Percentiles rank a stretch among this genome's conserved stretches.
These are phyloP conservation scores for Acanthamoeba polyphaga DNA, from an alignment of 208 protist species.

Conservation along the genomic window DNA sequence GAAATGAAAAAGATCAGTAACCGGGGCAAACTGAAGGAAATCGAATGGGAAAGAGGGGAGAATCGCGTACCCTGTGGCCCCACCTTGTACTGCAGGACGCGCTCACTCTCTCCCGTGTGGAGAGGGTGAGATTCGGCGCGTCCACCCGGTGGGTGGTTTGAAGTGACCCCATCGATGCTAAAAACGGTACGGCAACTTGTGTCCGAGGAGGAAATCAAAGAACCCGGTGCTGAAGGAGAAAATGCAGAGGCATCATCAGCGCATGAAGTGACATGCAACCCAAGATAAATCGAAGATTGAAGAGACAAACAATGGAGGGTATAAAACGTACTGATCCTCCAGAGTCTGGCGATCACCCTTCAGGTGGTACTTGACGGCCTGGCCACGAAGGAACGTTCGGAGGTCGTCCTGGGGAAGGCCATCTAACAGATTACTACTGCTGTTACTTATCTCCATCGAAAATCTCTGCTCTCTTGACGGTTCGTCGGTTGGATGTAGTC, in stretches of 20 bases:
- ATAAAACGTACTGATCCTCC: constrained; percentile 17
- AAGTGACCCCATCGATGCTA: constrained; percentile 41
- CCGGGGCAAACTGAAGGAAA: neutral
- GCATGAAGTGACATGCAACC: no score
- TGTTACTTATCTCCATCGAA: neutral
- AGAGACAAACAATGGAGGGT: neutral
- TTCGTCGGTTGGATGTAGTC: neutral
- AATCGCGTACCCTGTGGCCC: constrained; percentile 17
- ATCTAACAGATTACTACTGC: constrained; percentile 6
- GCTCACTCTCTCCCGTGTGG: neutral
- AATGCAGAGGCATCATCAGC: no score
- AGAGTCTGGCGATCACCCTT: constrained; percentile 68
- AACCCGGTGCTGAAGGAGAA: neutral
- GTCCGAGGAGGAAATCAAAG: constrained; percentile 61
- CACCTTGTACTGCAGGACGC: constrained; percentile 62
- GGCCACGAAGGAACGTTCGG: constrained; percentile 36
- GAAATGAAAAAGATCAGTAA: neutral
- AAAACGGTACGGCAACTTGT: constrained; percentile 70
- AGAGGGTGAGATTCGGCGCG: constrained; percentile 13
- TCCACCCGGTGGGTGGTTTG: neutral
- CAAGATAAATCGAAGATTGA: no score
- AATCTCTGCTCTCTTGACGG: neutral
- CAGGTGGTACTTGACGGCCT: constrained; percentile 58
- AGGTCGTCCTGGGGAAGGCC: neutral
- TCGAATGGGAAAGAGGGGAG: neutral